Evolutionary conservation across 164 flowering plant genomes (phyloP), one percentile per base, ranked within the genome.

Genomic region (Umbellularia californica): DNA sequence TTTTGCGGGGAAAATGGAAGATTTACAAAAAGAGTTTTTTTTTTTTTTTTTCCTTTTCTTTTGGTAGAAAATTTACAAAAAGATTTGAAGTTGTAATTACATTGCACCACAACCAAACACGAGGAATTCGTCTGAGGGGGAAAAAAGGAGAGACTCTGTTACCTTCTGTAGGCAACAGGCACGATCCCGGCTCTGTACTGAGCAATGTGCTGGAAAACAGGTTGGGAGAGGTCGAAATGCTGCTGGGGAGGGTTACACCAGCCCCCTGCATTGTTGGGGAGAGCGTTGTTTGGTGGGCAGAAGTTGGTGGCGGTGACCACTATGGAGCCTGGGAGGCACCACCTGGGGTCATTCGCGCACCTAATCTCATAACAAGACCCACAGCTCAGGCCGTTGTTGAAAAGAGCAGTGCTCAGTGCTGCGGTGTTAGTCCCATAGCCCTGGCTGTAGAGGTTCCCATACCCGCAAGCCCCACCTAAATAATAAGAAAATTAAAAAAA

Each of bases 401-500:
- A 91, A 77, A 92, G 74, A 2, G 90, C 89, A 12, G 92, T 85
- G 81, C 95, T 90, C 71, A 90, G 60, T 17, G 97, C 97, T 33
- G 95, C 94, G 1, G 93, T 92, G 79, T 84, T 84, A 2, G 92
- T 88, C 35, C 95, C 97, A 77, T 92, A 92, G 2, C 95, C 97
- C 72, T 90, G 88, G 72, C 90, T 90, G 77, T 88, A 88, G 19
- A 90, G 76, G 79, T 89, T 92, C 1, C 94, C 97, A 81, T 92
- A 92, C 7, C 97, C 97, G 83, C 97, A 92, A 65, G 97, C 92
- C 10, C 97, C 97, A 64, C 92, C 97, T 92, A 74, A 68, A 72
- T 68, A 30, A 3, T 5, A 30, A 30, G 35, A 30, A 30, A 30
- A 30, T 30, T 3, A 30, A 3, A 30, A 30, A 3, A 22, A 47